These are phyloP conservation scores for Diaporthe sp. DNA, from an alignment of 2,329 filamentous ascomycete genomes.

Conservation along the genomic window DNA sequence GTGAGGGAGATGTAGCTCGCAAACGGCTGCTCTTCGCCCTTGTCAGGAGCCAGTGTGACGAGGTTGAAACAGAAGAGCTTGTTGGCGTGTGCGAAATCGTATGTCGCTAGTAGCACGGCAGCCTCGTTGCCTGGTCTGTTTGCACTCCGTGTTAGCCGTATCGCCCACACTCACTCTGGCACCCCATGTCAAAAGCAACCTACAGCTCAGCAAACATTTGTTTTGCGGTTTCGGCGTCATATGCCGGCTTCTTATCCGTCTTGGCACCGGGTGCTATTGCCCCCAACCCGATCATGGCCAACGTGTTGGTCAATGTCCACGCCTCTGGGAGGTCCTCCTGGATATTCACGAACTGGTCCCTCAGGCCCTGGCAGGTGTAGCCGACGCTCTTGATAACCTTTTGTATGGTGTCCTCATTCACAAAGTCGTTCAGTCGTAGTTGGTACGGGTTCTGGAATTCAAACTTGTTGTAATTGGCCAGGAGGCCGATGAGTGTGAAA, in stretches of 20 bases:
- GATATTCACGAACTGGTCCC: slow-evolving; percentile 85
- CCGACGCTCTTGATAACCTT: slow-evolving; percentile 86
- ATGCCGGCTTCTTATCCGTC: slow-evolving; percentile 69
- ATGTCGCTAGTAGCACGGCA: slow-evolving; percentile 85
- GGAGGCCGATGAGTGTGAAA: slow-evolving; percentile 85
- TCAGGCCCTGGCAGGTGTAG: slow-evolving; percentile 75
- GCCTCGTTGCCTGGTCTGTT: slow-evolving; percentile 82
- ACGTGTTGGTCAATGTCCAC: slow-evolving; percentile 85
- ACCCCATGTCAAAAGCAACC: slow-evolving; percentile 52
- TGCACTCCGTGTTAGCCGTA: slow-evolving; percentile 2
- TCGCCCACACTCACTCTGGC: not conserved
- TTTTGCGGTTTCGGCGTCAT: slow-evolving; percentile 85
- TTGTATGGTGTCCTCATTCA: slow-evolving; percentile 89
- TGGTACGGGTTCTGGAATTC: slow-evolving; percentile 98
- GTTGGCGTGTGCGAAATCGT: slow-evolving; percentile 95
- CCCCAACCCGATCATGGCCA: slow-evolving; percentile 88
- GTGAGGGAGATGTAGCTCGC: slow-evolving; percentile 87
- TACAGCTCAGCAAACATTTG: slow-evolving; percentile 85
- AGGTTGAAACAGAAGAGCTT: slow-evolving; percentile 94
- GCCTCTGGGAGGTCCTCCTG: slow-evolving; percentile 92
- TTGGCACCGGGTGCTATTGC: slow-evolving; percentile 79
- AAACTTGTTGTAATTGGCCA: slow-evolving; percentile 99
- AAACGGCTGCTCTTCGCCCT: slow-evolving; percentile 80
- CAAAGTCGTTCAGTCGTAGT: slow-evolving; percentile 91
- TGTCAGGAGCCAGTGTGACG: slow-evolving; percentile 74